Percentiles rank a stretch among this genome's conserved stretches.
These are phyloP conservation scores for Salix udensis DNA, from an alignment of 345 rosid species.

Conservation along the genomic window DNA sequence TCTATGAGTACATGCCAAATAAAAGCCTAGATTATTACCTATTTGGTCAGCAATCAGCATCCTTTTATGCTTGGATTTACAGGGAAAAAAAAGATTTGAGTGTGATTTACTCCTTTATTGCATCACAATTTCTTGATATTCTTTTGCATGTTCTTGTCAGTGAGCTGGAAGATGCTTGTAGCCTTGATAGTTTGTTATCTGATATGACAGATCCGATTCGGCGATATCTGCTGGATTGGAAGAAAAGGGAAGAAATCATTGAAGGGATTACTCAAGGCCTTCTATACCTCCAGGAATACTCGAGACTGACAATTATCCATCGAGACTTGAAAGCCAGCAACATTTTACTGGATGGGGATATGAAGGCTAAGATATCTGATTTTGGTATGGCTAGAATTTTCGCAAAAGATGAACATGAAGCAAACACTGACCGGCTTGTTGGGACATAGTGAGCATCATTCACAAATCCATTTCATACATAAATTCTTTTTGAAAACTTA, in stretches of 20 bases:
- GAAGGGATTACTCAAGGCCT: background rate
- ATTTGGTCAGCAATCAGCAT: background rate
- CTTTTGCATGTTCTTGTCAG: no score
- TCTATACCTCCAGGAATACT: background rate
- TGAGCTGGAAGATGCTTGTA: no score
- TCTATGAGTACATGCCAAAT: no score
- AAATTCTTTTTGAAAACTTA: no score
- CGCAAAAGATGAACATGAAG: background rate
- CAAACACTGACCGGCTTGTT: background rate
- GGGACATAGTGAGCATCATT: background rate
- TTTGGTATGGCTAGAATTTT: background rate
- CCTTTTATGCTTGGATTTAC: background rate
- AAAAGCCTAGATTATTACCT: background rate
- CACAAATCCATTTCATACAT: background rate
- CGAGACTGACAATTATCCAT: background rate
- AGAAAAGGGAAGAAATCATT: background rate
- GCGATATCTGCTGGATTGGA: background rate
- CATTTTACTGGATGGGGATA: background rate
- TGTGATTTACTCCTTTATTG: no score
- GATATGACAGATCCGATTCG: background rate
- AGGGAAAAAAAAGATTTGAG: no score
- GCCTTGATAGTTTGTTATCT: no score
- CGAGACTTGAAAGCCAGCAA: background rate
- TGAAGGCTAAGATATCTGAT: background rate
- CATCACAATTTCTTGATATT: no score